Base-by-base conservation (phyloP, 139 green algal genomes). In the Tetradesmus obliquus region DNA sequence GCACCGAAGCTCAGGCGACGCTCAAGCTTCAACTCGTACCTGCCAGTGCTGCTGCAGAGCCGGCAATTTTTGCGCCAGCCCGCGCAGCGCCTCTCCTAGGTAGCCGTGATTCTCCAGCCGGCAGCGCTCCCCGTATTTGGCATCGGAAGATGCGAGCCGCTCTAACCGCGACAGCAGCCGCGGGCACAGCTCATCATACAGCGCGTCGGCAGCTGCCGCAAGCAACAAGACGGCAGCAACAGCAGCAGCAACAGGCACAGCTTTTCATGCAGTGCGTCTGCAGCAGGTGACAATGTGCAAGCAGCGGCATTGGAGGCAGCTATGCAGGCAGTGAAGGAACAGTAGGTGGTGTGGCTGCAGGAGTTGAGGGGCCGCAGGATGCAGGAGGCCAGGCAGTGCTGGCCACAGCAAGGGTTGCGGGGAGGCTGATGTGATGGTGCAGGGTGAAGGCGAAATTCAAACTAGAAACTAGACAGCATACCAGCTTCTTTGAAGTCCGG, bases 71-170 rank as follows among this genome's bases (percentile, higher is more conserved):
- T 45, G 51, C 72, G 90, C 84, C 66, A 95, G 84, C 57, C 88
- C 81, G 66, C 76, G 80, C 45, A 95, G 92, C 9, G 86, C 92
- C 55, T 94, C 91, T 9, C 90, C 91, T 2, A 95, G 91, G 69
- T 93, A 95, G 58, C 24, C 81, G 88, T 95, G 95, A 87, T 96
- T 96, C 88, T 96, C 94, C 69, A 93, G 87, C 8, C 87, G 15
- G 53, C 95, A 89, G 51, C 93, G 91, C 82, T 95, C 92, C 5
- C 87, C 88, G 74, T 95, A 94, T 86, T 96, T 96, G 22, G 93
- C 17, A 85, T 96, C 93, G 9, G 74, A 54, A 4, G 86, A 62
- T 1, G 94, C 93, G n/a, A 94, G 57, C 5, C 82, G 89, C 86
- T 94, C 91, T 54, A 95, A 76, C 10, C 62, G 79, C 2, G 55